Conservation (phyloP, 345 rosid species). For the Melastoma malabathricum region DNA sequence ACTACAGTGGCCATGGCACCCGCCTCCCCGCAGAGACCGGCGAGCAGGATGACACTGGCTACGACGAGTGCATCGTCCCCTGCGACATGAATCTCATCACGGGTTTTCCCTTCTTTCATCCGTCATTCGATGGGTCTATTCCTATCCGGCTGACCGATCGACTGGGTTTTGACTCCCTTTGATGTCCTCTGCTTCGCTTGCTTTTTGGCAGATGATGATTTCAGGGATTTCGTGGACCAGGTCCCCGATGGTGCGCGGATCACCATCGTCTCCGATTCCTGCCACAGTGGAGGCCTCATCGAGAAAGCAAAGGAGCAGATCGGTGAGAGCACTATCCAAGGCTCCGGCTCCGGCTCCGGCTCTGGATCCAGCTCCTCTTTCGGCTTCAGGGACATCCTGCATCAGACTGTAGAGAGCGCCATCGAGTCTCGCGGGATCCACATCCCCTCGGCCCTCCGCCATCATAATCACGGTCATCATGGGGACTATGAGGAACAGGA, state of each 20-base stretch:
- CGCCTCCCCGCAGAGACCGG: slow-evolving; percentile 96
- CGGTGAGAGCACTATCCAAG: slow-evolving; percentile 58
- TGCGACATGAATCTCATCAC: slow-evolving; percentile 93
- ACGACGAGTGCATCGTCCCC: slow-evolving; percentile 90
- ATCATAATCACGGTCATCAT: slow-evolving; percentile 10
- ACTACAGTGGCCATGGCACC: slow-evolving; percentile 97
- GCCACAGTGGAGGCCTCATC: slow-evolving; percentile 93
- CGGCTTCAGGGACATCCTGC: slow-evolving; percentile 39
- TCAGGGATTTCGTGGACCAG: slow-evolving; percentile 67
- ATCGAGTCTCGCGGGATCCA: slow-evolving; percentile 54
- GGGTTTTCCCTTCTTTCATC: slow-evolving; percentile 19
- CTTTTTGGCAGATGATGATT: slow-evolving; percentile 59
- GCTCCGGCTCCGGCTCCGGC: slow-evolving; percentile 8
- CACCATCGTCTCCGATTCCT: slow-evolving; percentile 81
- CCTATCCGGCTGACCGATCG: background rate
- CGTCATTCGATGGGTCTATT: background rate
- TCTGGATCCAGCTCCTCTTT: slow-evolving; percentile 19
- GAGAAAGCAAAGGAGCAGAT: slow-evolving; percentile 93
- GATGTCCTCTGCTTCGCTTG: too few species aligned
- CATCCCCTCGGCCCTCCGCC: slow-evolving; percentile 34
- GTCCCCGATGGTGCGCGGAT: slow-evolving; percentile 49
- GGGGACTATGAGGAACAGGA: slow-evolving; percentile 22
- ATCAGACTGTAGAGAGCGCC: slow-evolving; percentile 30
- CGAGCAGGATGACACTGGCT: slow-evolving; percentile 91
- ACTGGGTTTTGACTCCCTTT: too few species aligned